Evolutionary conservation across 371 early-diverging fungal genomes (phyloP).

Genomic region (Rhizopus arrhizus): DNA sequence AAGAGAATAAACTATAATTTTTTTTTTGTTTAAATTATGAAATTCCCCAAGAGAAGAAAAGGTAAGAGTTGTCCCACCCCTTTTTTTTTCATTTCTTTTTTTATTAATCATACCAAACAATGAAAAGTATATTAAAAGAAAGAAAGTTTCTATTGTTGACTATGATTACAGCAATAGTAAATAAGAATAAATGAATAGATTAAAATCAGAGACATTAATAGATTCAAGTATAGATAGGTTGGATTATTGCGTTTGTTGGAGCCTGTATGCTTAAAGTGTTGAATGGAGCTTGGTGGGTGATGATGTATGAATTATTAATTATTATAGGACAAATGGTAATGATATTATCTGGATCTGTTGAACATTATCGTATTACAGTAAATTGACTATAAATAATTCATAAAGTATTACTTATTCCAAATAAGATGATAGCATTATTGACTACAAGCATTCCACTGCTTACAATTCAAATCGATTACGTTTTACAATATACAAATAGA

Average conservation of each 20-base stretch:
- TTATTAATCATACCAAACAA: background rate
- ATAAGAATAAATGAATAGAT: conserved; percentile 2
- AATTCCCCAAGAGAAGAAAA: too few species aligned
- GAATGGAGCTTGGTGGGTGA: conserved; percentile 54
- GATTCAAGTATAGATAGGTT: conserved; percentile 30
- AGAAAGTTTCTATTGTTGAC: conserved; percentile 35
- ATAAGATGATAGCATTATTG: conserved; percentile 41
- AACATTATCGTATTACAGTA: conserved; percentile 43
- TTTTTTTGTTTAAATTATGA: too few species aligned
- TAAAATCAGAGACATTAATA: background rate
- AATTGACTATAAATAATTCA: conserved; percentile 6
- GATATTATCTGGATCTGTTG: conserved; percentile 29
- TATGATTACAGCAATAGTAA: conserved; percentile 36
- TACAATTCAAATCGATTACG: conserved; percentile 47
- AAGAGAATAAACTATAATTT: too few species aligned
- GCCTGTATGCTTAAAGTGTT: conserved; percentile 40
- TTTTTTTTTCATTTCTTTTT: too few species aligned
- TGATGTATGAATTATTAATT: conserved; percentile 40
- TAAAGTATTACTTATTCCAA: background rate
- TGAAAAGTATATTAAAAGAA: conserved; percentile 22
- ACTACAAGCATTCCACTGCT: conserved; percentile 47
- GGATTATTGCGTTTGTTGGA: conserved; percentile 39
- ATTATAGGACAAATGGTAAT: conserved; percentile 21
- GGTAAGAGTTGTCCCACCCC: conserved; percentile 8
- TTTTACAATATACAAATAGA: conserved; percentile 34